These are phyloP conservation scores for Proteromonas lacertae DNA, from an alignment of 352 stramenopile genomes.

Conservation along the genomic window DNA sequence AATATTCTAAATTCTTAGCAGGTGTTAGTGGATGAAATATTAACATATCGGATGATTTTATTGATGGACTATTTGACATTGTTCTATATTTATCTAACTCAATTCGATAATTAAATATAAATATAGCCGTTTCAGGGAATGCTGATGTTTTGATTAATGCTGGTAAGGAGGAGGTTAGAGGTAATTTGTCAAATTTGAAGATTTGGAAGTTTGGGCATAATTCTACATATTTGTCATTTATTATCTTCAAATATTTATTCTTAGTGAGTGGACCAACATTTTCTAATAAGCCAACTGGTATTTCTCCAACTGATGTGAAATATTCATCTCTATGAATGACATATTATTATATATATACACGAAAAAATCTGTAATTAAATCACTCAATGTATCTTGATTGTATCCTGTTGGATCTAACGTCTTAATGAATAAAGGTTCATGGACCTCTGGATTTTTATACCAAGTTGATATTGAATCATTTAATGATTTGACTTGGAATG, in stretches of 20 bases:
- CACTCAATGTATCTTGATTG: slow-evolving; percentile 61
- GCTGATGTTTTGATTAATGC: slow-evolving; percentile 95
- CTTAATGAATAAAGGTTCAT: slow-evolving; percentile 71
- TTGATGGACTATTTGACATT: too few species aligned
- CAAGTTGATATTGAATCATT: slow-evolving; percentile 21
- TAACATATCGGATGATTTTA: neutral
- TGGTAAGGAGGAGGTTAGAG: slow-evolving; percentile 66
- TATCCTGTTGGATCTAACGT: slow-evolving; percentile 67
- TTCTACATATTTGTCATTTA: slow-evolving; percentile 50
- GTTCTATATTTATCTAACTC: too few species aligned
- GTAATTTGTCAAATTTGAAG: slow-evolving; percentile 34
- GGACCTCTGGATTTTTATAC: slow-evolving; percentile 60
- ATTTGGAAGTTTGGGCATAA: slow-evolving; percentile 38
- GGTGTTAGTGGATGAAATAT: neutral
- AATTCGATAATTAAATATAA: slow-evolving; percentile 33
- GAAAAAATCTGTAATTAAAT: slow-evolving; percentile 44
- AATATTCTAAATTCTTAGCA: slow-evolving; percentile 46
- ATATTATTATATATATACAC: slow-evolving; percentile 6
- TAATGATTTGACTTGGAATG: slow-evolving; percentile 1
- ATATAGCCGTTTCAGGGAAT: slow-evolving; percentile 85
- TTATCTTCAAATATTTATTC: slow-evolving; percentile 87
- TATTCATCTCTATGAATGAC: slow-evolving; percentile 19
- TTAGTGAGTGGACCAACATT: slow-evolving; percentile 48
- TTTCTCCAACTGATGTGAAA: slow-evolving; percentile 29
- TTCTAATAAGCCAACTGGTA: slow-evolving; percentile 36